Evolutionary conservation across 2,329 filamentous ascomycete genomes (phyloP).

Genomic region (Septoria petroselini): DNA sequence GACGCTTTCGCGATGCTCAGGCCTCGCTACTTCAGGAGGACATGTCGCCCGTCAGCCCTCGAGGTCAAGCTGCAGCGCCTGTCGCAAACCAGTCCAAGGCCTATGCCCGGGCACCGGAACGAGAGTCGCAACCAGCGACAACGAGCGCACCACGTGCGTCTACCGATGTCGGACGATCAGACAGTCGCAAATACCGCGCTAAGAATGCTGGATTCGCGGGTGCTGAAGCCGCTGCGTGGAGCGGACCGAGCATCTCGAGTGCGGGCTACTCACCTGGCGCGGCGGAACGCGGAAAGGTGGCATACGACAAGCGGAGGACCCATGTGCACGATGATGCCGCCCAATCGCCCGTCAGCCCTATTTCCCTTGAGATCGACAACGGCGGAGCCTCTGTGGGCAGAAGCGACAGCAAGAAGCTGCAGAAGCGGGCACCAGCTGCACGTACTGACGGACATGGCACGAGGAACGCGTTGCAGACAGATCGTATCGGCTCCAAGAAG

Average conservation of each 20-base stretch:
- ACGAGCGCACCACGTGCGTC: slow-evolving; percentile 4
- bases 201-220: slow-evolving; percentile 37
- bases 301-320: slow-evolving; percentile 34
- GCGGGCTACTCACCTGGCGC: slow-evolving; percentile 14
- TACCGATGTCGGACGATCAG: slow-evolving; percentile 17
- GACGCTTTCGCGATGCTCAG: slow-evolving; percentile 23
- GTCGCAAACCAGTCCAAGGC: slow-evolving; percentile 17
- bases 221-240: slow-evolving; percentile 30
- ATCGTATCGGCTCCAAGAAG: slow-evolving; percentile 34
- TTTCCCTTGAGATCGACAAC: slow-evolving; percentile 18
- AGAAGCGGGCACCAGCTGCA: slow-evolving; percentile 27
- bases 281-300: slow-evolving; percentile 32
- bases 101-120: slow-evolving; percentile 14
- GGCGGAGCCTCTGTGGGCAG: slow-evolving; percentile 25
- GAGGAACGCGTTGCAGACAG: slow-evolving; percentile 40
- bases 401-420: slow-evolving; percentile 38
- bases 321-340: slow-evolving; percentile 20
- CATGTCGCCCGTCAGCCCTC: slow-evolving; percentile 14
- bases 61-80: slow-evolving; percentile 1
- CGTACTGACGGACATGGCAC: slow-evolving; percentile 17
- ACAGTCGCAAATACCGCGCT: slow-evolving; percentile 32
- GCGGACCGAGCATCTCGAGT: slow-evolving; percentile 17
- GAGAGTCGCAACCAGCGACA: neutral
- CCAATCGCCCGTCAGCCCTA: slow-evolving; percentile 25
- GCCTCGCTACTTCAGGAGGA: slow-evolving; percentile 22